A percentile compares a stretch with the other conserved stretches of the same genome.
These are phyloP conservation scores for Paramecium caudatum DNA, from an alignment of 73 alveolate genomes.

Conservation along the genomic window DNA sequence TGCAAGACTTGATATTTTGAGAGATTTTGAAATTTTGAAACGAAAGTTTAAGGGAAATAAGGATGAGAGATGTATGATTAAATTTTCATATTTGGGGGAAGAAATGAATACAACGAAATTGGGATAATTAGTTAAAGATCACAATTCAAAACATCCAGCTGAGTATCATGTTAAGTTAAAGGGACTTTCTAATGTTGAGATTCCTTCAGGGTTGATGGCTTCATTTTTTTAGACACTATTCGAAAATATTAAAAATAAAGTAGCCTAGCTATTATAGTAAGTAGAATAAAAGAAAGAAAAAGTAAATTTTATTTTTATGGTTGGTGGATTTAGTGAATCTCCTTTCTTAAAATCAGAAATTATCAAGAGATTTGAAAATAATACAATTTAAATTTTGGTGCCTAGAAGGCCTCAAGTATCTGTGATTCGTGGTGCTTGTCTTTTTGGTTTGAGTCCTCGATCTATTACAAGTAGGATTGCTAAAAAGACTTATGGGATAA, in stretches of 20 bases:
- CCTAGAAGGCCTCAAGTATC: slow-evolving; percentile 98
- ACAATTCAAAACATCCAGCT: slow-evolving; percentile 87
- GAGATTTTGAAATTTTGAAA: slow-evolving; percentile 97
- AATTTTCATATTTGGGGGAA: slow-evolving; percentile 96
- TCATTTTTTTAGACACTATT: slow-evolving; percentile 96
- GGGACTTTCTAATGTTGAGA: slow-evolving; percentile 95
- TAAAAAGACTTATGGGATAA: slow-evolving; percentile 97
- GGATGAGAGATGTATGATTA: slow-evolving; percentile 94
- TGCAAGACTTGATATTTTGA: slow-evolving; percentile 96
- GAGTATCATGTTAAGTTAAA: slow-evolving; percentile 90
- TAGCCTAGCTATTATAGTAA: slow-evolving; percentile 86
- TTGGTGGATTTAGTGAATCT: slow-evolving; percentile 98
- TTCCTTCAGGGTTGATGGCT: slow-evolving; percentile 95
- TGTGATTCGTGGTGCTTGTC: slow-evolving; percentile 98
- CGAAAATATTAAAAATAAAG: slow-evolving; percentile 94
- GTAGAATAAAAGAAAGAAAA: slow-evolving; percentile 90
- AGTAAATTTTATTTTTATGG: slow-evolving; percentile 97
- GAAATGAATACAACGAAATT: slow-evolving; percentile 89
- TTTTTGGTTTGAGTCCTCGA: slow-evolving; percentile 98
- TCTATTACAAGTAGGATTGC: slow-evolving; percentile 97
- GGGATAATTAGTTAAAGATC: slow-evolving; percentile 88
- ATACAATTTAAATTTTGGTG: slow-evolving; percentile 91
- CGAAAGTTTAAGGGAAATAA: slow-evolving; percentile 95
- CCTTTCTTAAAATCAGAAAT: slow-evolving; percentile 97
- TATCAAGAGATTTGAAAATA: slow-evolving; percentile 93